These are phyloP conservation scores for Penicillium canariense DNA, from an alignment of 495 filamentous ascomycete genomes.

Conservation along the genomic window DNA sequence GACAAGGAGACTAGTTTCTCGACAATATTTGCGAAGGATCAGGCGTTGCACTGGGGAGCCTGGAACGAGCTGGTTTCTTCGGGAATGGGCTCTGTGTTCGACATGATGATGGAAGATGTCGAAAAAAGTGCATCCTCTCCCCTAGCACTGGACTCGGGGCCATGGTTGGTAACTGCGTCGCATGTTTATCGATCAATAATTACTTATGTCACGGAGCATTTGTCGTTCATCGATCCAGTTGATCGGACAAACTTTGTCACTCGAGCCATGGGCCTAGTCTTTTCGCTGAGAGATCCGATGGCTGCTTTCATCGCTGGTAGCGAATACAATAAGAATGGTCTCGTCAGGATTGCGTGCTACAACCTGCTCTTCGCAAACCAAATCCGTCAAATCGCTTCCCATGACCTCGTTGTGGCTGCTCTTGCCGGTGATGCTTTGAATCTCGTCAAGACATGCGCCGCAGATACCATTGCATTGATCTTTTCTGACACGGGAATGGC, in stretches of 20 bases:
- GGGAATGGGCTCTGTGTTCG: conserved; percentile 59
- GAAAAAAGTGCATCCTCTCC: conserved; percentile 13
- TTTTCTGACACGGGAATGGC: conserved; percentile 39
- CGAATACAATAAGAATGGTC: conserved; percentile 15
- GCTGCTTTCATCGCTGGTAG: conserved; percentile 18
- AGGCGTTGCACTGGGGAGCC: conserved; percentile 57
- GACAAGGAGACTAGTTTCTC: conserved; percentile 31
- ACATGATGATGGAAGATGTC: conserved; percentile 44
- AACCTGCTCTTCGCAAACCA: conserved; percentile 42
- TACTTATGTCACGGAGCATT: conserved; percentile 45
- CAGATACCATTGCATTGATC: conserved; percentile 40
- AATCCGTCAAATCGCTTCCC: conserved; percentile 39
- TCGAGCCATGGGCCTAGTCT: conserved; percentile 29
- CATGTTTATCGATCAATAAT: conserved; percentile 37
- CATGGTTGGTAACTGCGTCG: conserved; percentile 2
- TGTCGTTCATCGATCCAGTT: conserved; percentile 54
- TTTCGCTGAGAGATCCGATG: conserved; percentile 29
- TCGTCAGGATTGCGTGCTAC: conserved; percentile 31
- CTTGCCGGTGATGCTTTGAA: conserved; percentile 24
- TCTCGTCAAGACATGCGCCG: conserved; percentile 32
- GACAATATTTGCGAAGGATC: conserved; percentile 47
- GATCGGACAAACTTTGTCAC: conserved; percentile 44
- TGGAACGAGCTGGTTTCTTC: conserved; percentile 72
- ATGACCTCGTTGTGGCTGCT: conserved; percentile 30
- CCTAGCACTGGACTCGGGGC: not conserved